These are phyloP conservation scores for Talaromyces sp. DNA, from an alignment of 2,329 filamentous ascomycete species.

Conservation along the genomic window DNA sequence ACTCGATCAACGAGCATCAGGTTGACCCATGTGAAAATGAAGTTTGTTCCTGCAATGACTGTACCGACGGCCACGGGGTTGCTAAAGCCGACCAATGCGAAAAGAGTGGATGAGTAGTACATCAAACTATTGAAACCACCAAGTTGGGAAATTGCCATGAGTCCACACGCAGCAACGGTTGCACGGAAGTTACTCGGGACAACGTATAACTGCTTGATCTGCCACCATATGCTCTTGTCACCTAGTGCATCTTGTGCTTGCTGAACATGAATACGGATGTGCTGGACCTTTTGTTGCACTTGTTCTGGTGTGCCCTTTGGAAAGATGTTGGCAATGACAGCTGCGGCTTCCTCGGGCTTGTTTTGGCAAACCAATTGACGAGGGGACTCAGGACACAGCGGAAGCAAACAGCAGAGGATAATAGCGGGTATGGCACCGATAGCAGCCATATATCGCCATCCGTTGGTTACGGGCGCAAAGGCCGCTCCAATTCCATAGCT, in stretches of 20 bases:
- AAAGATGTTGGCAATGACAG: slow-evolving; percentile 33
- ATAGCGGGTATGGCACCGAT: slow-evolving; percentile 51
- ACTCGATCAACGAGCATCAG: neutral
- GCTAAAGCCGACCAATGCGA: neutral
- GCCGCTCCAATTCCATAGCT: slow-evolving; percentile 44
- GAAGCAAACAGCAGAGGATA: slow-evolving; percentile 47
- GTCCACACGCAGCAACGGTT: slow-evolving; percentile 48
- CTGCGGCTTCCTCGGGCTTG: slow-evolving; percentile 43
- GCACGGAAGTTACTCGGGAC: slow-evolving; percentile 50
- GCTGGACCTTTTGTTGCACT: slow-evolving; percentile 48
- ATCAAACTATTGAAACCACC: neutral
- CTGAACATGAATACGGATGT: slow-evolving; percentile 40
- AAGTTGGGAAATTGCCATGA: slow-evolving; percentile 42
- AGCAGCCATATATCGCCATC: slow-evolving; percentile 55
- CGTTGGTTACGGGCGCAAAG: slow-evolving; percentile 44
- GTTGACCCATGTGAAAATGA: neutral
- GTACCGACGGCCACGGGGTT: neutral
- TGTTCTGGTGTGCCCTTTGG: slow-evolving; percentile 41
- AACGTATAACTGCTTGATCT: slow-evolving; percentile 51
- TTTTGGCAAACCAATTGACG: slow-evolving; percentile 51
- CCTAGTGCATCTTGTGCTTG: slow-evolving; percentile 29
- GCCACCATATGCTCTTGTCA: slow-evolving; percentile 44
- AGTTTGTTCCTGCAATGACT: neutral
- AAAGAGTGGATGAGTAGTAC: neutral
- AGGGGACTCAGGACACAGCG: slow-evolving; percentile 54